Conservation (phyloP, 306 rosid genomes). For the Dalbergia cochinchinensis region DNA sequence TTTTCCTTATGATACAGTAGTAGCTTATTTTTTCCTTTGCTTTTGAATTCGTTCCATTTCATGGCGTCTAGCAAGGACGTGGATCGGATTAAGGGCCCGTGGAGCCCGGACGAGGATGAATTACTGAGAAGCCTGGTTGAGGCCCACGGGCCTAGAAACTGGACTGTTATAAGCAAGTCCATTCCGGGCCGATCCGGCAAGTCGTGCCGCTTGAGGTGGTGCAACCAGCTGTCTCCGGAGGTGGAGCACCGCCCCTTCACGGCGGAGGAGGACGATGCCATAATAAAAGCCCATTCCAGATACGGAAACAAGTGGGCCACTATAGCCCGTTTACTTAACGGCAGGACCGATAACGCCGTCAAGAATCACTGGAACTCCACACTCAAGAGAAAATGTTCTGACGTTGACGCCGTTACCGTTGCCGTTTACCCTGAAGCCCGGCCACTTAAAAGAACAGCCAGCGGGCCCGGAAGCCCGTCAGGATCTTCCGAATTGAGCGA, state of each 20-base stretch:
- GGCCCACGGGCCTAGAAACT: slow-evolving; percentile 73
- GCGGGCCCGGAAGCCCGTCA: slow-evolving; percentile 77
- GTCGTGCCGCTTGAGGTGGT: slow-evolving; percentile 92
- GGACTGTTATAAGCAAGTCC: slow-evolving; percentile 85
- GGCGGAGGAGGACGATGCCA: slow-evolving; percentile 71
- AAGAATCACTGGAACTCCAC: slow-evolving; percentile 96
- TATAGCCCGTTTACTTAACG: slow-evolving; percentile 74
- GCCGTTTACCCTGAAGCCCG: slow-evolving; percentile 39
- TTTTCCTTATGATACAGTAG: not conserved
- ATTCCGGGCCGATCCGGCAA: slow-evolving; percentile 93
- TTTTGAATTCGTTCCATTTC: not conserved
- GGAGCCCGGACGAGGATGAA: slow-evolving; percentile 94
- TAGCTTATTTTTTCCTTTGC: too few relatives aligned
- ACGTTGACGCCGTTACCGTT: slow-evolving; percentile 48
- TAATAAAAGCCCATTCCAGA: slow-evolving; percentile 68
- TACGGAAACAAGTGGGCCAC: slow-evolving; percentile 91
- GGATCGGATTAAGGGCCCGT: slow-evolving; percentile 90
- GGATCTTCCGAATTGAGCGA: slow-evolving; percentile 78
- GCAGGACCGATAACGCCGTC: slow-evolving; percentile 92
- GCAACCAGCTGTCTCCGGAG: slow-evolving; percentile 90
- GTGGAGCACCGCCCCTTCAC: slow-evolving; percentile 81
- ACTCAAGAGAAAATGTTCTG: slow-evolving; percentile 72
- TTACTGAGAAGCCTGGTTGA: slow-evolving; percentile 64
- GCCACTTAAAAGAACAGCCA: slow-evolving; percentile 78
- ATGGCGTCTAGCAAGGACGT: slow-evolving; percentile 52